phyloP scores from a whole-genome alignment of 192 early-diverging fungal species.

The Podila clonocystis region DNA sequence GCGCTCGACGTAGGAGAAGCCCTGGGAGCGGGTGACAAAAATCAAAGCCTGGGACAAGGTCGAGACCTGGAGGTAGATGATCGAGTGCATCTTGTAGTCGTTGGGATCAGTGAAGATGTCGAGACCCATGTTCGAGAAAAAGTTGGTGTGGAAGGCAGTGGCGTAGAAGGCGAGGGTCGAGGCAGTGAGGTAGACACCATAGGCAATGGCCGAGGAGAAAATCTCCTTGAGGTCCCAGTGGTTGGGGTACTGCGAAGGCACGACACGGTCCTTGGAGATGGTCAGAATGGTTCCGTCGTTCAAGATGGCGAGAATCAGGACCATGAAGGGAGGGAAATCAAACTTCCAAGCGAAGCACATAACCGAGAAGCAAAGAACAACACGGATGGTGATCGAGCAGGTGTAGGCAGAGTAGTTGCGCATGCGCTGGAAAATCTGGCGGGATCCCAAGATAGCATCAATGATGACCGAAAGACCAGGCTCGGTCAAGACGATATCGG shows the following conservation, averaged over 20 bases:
- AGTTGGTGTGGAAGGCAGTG: slow-evolving; percentile 67
- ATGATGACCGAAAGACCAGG: slow-evolving; percentile 89
- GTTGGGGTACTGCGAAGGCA: slow-evolving; percentile 83
- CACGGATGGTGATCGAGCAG: slow-evolving; percentile 87
- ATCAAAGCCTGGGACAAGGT: slow-evolving; percentile 83
- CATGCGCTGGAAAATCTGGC: slow-evolving; percentile 98
- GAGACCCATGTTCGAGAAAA: slow-evolving; percentile 75
- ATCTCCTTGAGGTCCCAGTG: slow-evolving; percentile 92
- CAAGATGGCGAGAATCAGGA: slow-evolving; percentile 89
- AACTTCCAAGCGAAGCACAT: slow-evolving; percentile 83
- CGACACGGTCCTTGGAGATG: slow-evolving; percentile 89
- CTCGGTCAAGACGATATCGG: slow-evolving; percentile 82
- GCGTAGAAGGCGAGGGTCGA: slow-evolving; percentile 81
- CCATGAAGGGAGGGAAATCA: slow-evolving; percentile 85
- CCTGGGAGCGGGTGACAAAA: slow-evolving; percentile 80
- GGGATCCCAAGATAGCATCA: slow-evolving; percentile 90
- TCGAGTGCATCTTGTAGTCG: slow-evolving; percentile 73
- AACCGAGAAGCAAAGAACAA: slow-evolving; percentile 77
- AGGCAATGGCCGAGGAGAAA: slow-evolving; percentile 86
- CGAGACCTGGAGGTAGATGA: slow-evolving; percentile 85
- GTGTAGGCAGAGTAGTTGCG: slow-evolving; percentile 91
- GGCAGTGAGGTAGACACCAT: slow-evolving; percentile 84
- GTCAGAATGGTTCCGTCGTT: slow-evolving; percentile 95
- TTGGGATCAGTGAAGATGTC: slow-evolving; percentile 51
- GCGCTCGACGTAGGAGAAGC: slow-evolving; percentile 80